Evolutionary conservation across 2,329 filamentous ascomycete species (phyloP).

Genomic region (Parastagonospora avenae): DNA sequence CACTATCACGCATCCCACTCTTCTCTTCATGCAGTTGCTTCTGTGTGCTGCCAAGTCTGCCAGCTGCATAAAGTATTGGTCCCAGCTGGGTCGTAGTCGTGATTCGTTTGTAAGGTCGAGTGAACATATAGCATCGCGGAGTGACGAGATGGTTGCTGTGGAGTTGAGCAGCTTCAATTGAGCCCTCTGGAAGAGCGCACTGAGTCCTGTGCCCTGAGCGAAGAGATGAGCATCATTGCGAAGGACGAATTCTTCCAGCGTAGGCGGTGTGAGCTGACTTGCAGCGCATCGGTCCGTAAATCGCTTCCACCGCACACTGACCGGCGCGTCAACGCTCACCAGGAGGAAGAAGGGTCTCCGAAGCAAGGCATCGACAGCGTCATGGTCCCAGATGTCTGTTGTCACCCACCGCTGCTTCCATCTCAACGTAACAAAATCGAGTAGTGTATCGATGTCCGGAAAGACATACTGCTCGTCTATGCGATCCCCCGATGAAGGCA

Average conservation of each 20-base stretch:
- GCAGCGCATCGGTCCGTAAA: conserved; percentile 65
- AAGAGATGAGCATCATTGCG: conserved; percentile 78
- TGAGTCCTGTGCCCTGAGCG: conserved; percentile 64
- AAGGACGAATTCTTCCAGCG: conserved; percentile 65
- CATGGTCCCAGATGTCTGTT: conserved; percentile 77
- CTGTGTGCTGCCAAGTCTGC: conserved; percentile 87
- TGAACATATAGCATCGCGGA: conserved; percentile 73
- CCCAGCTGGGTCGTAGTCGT: conserved; percentile 88
- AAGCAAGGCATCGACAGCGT: conserved; percentile 73
- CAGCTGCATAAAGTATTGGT: conserved; percentile 98
- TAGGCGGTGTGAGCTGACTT: conserved; percentile 56
- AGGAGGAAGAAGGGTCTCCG: conserved; percentile 91
- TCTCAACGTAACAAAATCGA: conserved; percentile 82
- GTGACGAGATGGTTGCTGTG: conserved; percentile 70
- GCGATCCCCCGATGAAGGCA: conserved; percentile 30
- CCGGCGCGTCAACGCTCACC: conserved; percentile 87
- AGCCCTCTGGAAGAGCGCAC: conserved; percentile 79
- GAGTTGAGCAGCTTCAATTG: conserved; percentile 87
- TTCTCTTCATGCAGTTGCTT: conserved; percentile 97
- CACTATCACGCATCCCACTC: conserved; percentile 93
- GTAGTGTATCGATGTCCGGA: conserved; percentile 65
- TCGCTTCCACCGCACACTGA: conserved; percentile 81
- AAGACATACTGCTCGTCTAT: conserved; percentile 45
- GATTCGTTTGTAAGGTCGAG: conserved; percentile 79
- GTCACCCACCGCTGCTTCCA: conserved; percentile 88